These are phyloP conservation scores for Sporothrix humicola DNA, from an alignment of 2,329 filamentous ascomycete genomes.

Conservation along the genomic window DNA sequence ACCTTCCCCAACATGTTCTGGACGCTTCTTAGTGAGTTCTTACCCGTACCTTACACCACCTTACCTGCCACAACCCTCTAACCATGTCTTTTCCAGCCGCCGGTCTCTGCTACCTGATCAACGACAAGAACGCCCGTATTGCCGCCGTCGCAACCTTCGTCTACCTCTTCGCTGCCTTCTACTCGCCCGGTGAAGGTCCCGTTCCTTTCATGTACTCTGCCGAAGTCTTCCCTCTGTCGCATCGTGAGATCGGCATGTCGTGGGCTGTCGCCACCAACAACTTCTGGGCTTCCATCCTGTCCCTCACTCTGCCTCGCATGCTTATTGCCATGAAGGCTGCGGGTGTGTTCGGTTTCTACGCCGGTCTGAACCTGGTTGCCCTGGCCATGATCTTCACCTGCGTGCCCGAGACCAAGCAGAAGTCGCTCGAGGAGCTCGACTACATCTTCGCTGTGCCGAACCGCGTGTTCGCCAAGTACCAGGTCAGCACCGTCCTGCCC, in stretches of 20 bases:
- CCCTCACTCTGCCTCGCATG: slow-evolving; percentile 48
- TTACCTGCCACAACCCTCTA: not conserved
- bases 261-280: slow-evolving; percentile 36
- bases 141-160: slow-evolving; percentile 60
- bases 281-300: slow-evolving; percentile 41
- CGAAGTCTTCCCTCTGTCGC: slow-evolving; percentile 73
- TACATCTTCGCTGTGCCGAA: slow-evolving; percentile 66
- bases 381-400: slow-evolving; percentile 63
- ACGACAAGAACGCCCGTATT: slow-evolving; percentile 39
- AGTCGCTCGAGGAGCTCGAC: slow-evolving; percentile 64
- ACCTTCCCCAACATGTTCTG: slow-evolving; percentile 72
- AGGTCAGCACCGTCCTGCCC: slow-evolving; percentile 42
- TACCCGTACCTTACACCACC: not conserved
- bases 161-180: slow-evolving; percentile 43
- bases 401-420: slow-evolving; percentile 66
- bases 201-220: slow-evolving; percentile 73
- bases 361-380: slow-evolving; percentile 61
- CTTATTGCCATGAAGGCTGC: slow-evolving; percentile 45
- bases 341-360: slow-evolving; percentile 59
- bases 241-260: slow-evolving; percentile 70
- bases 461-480: slow-evolving; percentile 39
- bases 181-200: slow-evolving; percentile 61
- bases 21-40: slow-evolving; percentile 57
- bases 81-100: slow-evolving; percentile 9
- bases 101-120: slow-evolving; percentile 34